Conservation (phyloP, 352 stramenopile species). For the Phytopythium oedochilum region DNA sequence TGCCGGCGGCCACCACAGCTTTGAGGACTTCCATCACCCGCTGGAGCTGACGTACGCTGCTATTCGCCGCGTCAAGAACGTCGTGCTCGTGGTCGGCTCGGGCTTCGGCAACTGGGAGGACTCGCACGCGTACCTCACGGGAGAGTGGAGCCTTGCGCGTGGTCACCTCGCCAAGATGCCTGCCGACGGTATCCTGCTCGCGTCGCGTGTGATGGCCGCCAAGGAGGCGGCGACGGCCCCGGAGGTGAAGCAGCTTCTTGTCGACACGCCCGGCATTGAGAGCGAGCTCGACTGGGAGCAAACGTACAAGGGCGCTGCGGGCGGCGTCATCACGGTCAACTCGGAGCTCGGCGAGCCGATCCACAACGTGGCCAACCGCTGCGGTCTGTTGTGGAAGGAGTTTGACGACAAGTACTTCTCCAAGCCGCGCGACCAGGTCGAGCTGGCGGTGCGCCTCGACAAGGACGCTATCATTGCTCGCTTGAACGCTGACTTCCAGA, state of each 20-base stretch:
- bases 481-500: slow-evolving; percentile 87
- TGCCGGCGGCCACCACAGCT: slow-evolving; percentile 85
- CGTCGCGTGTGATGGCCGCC: slow-evolving; percentile 81
- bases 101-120: slow-evolving; percentile 86
- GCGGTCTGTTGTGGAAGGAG: slow-evolving; percentile 71
- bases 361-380: slow-evolving; percentile 81
- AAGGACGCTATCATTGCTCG: slow-evolving; percentile 75
- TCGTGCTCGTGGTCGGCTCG: slow-evolving; percentile 83
- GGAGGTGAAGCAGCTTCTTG: slow-evolving; percentile 83
- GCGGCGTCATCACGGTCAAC: slow-evolving; percentile 76
- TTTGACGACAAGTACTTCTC: slow-evolving; percentile 87
- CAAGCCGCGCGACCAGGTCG: slow-evolving; percentile 65
- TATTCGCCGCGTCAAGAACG: slow-evolving; percentile 73
- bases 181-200: slow-evolving; percentile 75
- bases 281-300: slow-evolving; percentile 76
- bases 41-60: slow-evolving; percentile 69
- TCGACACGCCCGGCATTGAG: slow-evolving; percentile 67
- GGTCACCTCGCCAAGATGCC: slow-evolving; percentile 66
- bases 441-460: slow-evolving; percentile 56
- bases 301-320: slow-evolving; percentile 62
- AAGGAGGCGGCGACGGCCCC: slow-evolving; percentile 82
- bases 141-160: slow-evolving; percentile 69
- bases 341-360: slow-evolving; percentile 85
- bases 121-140: slow-evolving; percentile 75
- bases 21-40: slow-evolving; percentile 85